Conservation (phyloP, 1,284 basidiomycete species). For the Malassezia nana region DNA sequence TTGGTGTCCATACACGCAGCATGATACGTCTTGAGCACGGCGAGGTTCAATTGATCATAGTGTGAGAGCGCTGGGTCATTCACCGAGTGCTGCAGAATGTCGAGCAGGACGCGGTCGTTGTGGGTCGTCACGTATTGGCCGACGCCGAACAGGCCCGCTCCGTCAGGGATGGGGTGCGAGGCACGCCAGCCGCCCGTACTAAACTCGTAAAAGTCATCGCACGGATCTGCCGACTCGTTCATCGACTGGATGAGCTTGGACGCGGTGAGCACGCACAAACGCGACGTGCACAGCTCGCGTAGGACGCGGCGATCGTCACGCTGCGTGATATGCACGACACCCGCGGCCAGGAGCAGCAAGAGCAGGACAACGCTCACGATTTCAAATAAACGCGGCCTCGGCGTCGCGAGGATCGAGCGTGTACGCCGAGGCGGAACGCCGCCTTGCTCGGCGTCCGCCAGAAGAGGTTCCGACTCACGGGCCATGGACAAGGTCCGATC, state of each 20-base stretch:
- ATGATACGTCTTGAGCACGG: constrained; percentile 72
- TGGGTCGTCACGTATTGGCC: constrained; percentile 24
- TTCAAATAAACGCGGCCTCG: not conserved
- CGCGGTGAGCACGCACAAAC: constrained; percentile 72
- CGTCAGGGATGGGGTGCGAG: constrained; percentile 30
- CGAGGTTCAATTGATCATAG: constrained; percentile 61
- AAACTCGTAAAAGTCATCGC: constrained; percentile 88
- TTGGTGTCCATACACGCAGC: constrained; percentile 69
- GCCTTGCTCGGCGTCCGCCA: not conserved
- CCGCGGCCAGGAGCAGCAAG: not conserved
- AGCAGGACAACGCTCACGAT: not conserved
- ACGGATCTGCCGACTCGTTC: constrained; percentile 76
- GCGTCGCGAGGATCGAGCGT: not conserved
- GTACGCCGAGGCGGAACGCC: not conserved
- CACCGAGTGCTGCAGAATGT: constrained; percentile 46
- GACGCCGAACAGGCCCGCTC: constrained; percentile 53
- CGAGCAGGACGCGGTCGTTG: constrained; percentile 46
- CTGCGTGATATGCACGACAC: not conserved
- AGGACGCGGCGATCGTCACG: constrained; percentile 8
- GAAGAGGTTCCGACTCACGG: not conserved
- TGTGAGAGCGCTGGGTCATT: constrained; percentile 18
- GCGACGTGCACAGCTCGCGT: constrained; percentile 58
- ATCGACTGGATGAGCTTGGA: constrained; percentile 70
- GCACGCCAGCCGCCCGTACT: constrained; percentile 51
- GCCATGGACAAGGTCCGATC: no score